These are phyloP conservation scores for Gynandropsis gynandra DNA, from an alignment of 345 rosid species.

Conservation along the genomic window DNA sequence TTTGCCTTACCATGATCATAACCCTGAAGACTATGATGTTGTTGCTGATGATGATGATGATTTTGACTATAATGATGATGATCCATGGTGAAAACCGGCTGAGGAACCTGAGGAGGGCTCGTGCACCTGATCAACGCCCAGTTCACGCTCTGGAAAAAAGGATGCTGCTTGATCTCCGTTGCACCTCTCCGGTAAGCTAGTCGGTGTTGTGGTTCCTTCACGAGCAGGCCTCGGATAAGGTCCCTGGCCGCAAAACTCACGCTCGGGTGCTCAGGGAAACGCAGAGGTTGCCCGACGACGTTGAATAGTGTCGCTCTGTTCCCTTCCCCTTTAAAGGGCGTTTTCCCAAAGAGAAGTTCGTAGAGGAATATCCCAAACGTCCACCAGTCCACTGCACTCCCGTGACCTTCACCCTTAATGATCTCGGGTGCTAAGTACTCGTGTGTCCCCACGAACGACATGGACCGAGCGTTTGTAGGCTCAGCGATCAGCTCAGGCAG, in stretches of 20 bases:
- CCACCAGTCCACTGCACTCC: constrained; percentile 95
- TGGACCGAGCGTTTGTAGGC: constrained; percentile 72
- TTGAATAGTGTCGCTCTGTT: constrained; percentile 64
- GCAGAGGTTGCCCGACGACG: constrained; percentile 64
- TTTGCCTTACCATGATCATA: constrained; percentile 23
- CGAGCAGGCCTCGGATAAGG: constrained; percentile 66
- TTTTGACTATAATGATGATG: constrained; percentile 14
- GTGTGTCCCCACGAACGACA: constrained; percentile 87
- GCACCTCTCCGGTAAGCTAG: constrained; percentile 78
- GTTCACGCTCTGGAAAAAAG: constrained; percentile 67
- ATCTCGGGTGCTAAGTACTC: no score
- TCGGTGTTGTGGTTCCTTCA: constrained; percentile 74
- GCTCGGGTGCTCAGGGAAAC: constrained; percentile 62
- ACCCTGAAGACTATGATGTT: no score
- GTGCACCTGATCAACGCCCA: constrained; percentile 89
- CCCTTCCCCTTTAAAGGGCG: constrained; percentile 68
- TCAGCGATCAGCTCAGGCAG: constrained; percentile 82
- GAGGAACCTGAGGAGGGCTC: constrained; percentile 65
- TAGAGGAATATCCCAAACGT: constrained; percentile 75
- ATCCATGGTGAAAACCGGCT: constrained; percentile 25
- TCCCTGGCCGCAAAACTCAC: constrained; percentile 77
- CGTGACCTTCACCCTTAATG: no score
- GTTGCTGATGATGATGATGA: constrained; percentile 12
- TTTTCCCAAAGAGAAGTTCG: constrained; percentile 74
- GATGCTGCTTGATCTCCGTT: constrained; percentile 74